A percentile compares a stretch with the other conserved stretches of the same genome.
phyloP scores from a whole-genome alignment of 331 rosid genomes.

The Telfairia occidentalis region DNA sequence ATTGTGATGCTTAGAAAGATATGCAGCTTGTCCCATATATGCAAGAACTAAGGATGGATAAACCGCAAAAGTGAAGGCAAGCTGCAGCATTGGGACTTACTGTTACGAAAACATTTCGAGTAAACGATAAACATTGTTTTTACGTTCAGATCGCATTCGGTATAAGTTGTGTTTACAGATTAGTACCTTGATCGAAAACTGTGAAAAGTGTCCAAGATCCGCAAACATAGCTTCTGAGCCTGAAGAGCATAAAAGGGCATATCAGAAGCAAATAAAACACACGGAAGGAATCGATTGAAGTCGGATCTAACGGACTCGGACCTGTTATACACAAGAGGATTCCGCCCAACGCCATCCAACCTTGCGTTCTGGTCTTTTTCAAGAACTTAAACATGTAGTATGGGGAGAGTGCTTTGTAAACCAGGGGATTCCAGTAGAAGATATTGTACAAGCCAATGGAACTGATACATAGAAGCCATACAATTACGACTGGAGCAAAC shows the following conservation, averaged over 20 bases:
- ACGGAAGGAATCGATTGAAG: neutral
- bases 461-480: slow-evolving; percentile 91
- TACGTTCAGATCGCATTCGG: neutral
- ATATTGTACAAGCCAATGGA: slow-evolving; percentile 77
- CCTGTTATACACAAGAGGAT: slow-evolving; percentile 86
- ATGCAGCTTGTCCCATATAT: slow-evolving; percentile 99
- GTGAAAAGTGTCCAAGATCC: slow-evolving; percentile 91
- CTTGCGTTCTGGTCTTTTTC: slow-evolving; percentile 62
- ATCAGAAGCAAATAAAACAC: slow-evolving; percentile 16
- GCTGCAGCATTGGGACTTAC: slow-evolving; percentile 42
- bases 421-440: slow-evolving; percentile 78
- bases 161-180: neutral
- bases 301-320: slow-evolving; percentile 13
- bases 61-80: slow-evolving; percentile 85
- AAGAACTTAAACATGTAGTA: slow-evolving; percentile 86
- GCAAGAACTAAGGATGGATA: slow-evolving; percentile 88
- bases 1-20: slow-evolving; percentile 74
- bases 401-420: slow-evolving; percentile 87
- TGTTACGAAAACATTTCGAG: slow-evolving; percentile 17
- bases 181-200: slow-evolving; percentile 74
- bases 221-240: slow-evolving; percentile 99
- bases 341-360: slow-evolving; percentile 98
- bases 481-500: slow-evolving; percentile 80
- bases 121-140: neutral
- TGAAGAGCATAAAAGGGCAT: slow-evolving; percentile 18